Base-by-base conservation (phyloP, 345 rosid genomes). In the Lagerstroemia speciosa region DNA sequence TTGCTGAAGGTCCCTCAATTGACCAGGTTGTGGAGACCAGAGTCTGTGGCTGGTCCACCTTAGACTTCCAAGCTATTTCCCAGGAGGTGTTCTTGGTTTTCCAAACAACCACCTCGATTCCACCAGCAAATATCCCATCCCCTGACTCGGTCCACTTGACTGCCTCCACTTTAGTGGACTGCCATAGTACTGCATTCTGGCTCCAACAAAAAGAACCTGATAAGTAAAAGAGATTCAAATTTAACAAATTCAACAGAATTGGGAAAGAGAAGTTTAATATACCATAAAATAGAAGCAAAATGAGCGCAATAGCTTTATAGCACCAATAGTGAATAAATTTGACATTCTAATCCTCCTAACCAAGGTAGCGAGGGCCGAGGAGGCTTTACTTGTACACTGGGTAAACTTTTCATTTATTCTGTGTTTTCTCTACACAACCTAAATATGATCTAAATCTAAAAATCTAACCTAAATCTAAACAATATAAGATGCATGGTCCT, bases 171-270 rank as follows among this genome's bases (percentile, higher is more conserved):
- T 82, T 85, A 37, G 88, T 72, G 62, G 78, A 81, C 71, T 89
- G 97, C 78, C 80, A 71, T 75, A 93, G 90, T 67, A 85, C 81
- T 63, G 87, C 88, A 84, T 82, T 88, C 97, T 89, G 97, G 84
- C 97, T 86, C 97, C 98, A 93, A 89, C 87, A 86, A 88, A 93
- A 88, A 87, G 96, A 93, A 87, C 97, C 97, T 93, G 98, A 86
- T 73, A 64, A 73, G 75, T 67, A 48, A 68, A 83, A 78, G 57
- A 78, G 74, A 75, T 74, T 69, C 69, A 75, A 71, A 67, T 79
- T 87, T 75, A 77, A 82, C 78, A 76, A 55, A 71, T 68, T 72
- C 65, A 78, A 71, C 41, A 48, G 67, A 53, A n/a, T 48, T 45
- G 43, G 22, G 48, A 24, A 36, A 66, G 52, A 72, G 43, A 68